Base-by-base conservation (phyloP, 495 filamentous ascomycete genomes). In the Lophiotrema nucula region DNA sequence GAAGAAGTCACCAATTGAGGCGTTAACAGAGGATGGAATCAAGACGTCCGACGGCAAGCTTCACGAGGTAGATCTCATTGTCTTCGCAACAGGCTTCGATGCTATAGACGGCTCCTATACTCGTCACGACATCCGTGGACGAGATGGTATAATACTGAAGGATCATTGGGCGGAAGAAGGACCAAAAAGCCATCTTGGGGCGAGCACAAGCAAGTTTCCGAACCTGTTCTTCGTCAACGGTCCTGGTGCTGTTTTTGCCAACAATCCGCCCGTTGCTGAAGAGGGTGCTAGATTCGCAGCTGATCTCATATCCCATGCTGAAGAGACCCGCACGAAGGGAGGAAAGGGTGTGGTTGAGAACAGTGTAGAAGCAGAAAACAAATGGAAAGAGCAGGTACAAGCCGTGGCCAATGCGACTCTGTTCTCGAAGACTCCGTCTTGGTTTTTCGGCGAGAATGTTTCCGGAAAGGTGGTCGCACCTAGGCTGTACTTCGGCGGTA, bases 61-160 rank as follows among this genome's bases (percentile, higher is more conserved):
- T 11, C 39, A 45, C 26, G 33, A 56, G 10, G 19, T 60, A 51
- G 50, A 60, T 42, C 21, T 60, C 22, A 43, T 60, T 6, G 41
- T 60, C n/a, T 66, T 70, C 13, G 57, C 58, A 1, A 76, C 69
- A 0, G 74, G 72, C 1, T 75, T 74, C 33, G 69, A 74, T 51
- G 61, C 67, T 12, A 65, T 67, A 21, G 70, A 65, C 1, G 72
- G 70, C 44, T 63, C 59, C 27, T 58, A 70, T 18, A 66, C 60
- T 42, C 28, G 62, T 4, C 62, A 73, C 13, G 59, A 70, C 4
- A 70, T 72, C 51, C 28, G 43, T 1, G 70, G 57, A 12, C 67
- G 46, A 10, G 38, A 62, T 8, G 65, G 64, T 11, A 38, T 55
- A 24, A 54, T 60, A 15, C 43, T 74, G 22, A 58, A 19, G 58